phyloP scores from a whole-genome alignment of 176 grass and related monocot species.

The Dendrocalamus sinicus region DNA sequence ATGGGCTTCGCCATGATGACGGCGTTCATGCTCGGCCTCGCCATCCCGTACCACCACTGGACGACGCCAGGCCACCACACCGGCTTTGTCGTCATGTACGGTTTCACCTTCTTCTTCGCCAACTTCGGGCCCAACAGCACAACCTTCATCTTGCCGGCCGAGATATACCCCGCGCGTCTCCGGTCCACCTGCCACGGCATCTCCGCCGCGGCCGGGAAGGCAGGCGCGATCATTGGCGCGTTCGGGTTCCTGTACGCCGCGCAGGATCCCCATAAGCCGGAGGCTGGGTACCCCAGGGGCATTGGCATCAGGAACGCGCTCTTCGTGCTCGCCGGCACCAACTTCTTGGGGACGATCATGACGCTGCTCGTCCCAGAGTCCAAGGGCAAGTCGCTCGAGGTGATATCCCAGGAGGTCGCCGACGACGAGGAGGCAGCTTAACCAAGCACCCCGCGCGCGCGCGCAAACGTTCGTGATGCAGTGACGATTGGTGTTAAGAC shows the following conservation, averaged over 20 bases:
- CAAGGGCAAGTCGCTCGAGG: neutral
- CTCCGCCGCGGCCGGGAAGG: conserved; percentile 14
- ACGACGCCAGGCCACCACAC: conserved; percentile 40
- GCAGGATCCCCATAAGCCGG: neutral
- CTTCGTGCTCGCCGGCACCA: neutral
- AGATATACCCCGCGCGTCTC: conserved; percentile 61
- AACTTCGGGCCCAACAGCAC: conserved; percentile 80
- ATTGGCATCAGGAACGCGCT: neutral
- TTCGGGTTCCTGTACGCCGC: too few relatives aligned
- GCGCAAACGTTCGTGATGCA: too few relatives aligned
- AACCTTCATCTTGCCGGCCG: conserved; percentile 67
- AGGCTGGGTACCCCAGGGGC: neutral
- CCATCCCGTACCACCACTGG: conserved; percentile 63
- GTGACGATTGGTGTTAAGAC: neutral
- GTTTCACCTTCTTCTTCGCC: conserved; percentile 77
- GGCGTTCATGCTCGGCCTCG: conserved; percentile 55
- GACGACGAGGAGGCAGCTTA: neutral
- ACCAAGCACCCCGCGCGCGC: too few relatives aligned
- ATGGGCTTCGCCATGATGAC: conserved; percentile 58
- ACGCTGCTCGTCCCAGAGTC: neutral
- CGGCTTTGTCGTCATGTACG: conserved; percentile 58
- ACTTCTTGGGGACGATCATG: neutral
- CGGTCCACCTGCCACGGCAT: conserved; percentile 64
- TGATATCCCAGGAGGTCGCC: too few relatives aligned
- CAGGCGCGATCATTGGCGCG: too few relatives aligned